Percentiles rank a stretch among this genome's conserved stretches.
These are phyloP conservation scores for Laguncularia racemosa DNA, from an alignment of 345 rosid genomes.

Conservation along the genomic window DNA sequence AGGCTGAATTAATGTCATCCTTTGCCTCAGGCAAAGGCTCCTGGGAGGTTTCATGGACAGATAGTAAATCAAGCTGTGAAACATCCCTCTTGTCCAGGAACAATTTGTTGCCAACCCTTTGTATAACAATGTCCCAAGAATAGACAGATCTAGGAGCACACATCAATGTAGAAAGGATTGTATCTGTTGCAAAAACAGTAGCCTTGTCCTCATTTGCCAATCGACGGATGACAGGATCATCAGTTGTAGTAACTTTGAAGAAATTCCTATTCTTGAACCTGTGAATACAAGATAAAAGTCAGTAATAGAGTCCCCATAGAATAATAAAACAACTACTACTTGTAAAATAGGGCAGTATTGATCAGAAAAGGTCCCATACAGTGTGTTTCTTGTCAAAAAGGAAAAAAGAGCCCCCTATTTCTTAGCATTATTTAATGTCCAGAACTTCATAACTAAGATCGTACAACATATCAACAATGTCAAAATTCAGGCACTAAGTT, in stretches of 20 bases:
- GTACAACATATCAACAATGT: too few relatives aligned
- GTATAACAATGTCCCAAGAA: slow-evolving; percentile 94
- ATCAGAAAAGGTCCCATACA: too few relatives aligned
- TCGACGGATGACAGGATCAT: slow-evolving; percentile 79
- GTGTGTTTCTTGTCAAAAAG: too few relatives aligned
- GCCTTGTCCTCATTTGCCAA: slow-evolving; percentile 91
- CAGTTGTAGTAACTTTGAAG: slow-evolving; percentile 91
- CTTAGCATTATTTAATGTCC: too few relatives aligned
- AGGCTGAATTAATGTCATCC: slow-evolving; percentile 78
- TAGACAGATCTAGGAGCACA: slow-evolving; percentile 95
- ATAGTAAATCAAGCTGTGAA: slow-evolving; percentile 81
- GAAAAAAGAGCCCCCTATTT: too few relatives aligned
- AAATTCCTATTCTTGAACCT: slow-evolving; percentile 78
- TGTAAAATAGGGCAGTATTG: too few relatives aligned
- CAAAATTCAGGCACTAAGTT: too few relatives aligned
- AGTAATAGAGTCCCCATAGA: neutral
- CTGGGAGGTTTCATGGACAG: slow-evolving; percentile 89
- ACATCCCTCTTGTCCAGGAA: slow-evolving; percentile 91
- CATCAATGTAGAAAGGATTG: slow-evolving; percentile 73
- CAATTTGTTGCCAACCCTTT: slow-evolving; percentile 81
- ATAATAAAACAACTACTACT: too few relatives aligned
- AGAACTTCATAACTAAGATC: too few relatives aligned
- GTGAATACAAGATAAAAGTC: neutral
- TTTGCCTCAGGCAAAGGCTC: slow-evolving; percentile 86
- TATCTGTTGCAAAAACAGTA: slow-evolving; percentile 84